Base-by-base conservation (phyloP, 768 basidiomycete genomes). In the Mycena kentingensis region DNA sequence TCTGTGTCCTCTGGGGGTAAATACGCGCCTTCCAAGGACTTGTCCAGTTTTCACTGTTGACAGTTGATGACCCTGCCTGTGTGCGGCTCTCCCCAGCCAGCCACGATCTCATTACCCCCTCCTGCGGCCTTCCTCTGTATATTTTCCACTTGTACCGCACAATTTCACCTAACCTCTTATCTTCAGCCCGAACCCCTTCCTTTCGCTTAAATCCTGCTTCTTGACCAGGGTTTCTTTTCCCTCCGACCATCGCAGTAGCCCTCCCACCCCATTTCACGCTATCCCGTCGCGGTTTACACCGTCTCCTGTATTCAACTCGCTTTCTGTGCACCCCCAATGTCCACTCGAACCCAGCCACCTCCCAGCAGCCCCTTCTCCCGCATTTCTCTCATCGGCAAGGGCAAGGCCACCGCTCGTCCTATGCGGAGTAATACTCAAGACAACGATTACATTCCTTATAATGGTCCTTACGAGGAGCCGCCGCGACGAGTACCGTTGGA, bases 391-490 rank as follows among this genome's bases (percentile, higher is more conserved):
- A 41, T 52, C 16, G 58, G 50, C 25, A 60, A 52, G 43, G 54
- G 53, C 22, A 51, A 55, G 38, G 52, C 58, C 28, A 12, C 48
- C n/a, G 32, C 42, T 1, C 51, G 42, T 27, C 26, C 29, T 13
- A 5, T 11, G 36, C 29, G 55, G 60, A 38, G 43, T 26, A 47
- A 41, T n/a, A 47, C 63, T 13, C 71, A 77, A 21, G 77, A 78
- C 18, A 78, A 83, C 50, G 82, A 81, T 79, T 84, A 83, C 66
- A 81, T 81, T 42, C 83, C 84, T 1, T 84, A 86, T 73, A 81
- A 80, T 55, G 82, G 83, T 1, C 82, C 84, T 1, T 78, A 80
- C 67, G 83, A 85, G 57, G 63, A 63, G 48, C 60, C 60, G 7
- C 60, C 73, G 53, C 57, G 67, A 22, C 55, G 61, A 38, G 58